Base-by-base conservation (phyloP, 2,329 filamentous ascomycete genomes). In the Trichophaea hybrida region DNA sequence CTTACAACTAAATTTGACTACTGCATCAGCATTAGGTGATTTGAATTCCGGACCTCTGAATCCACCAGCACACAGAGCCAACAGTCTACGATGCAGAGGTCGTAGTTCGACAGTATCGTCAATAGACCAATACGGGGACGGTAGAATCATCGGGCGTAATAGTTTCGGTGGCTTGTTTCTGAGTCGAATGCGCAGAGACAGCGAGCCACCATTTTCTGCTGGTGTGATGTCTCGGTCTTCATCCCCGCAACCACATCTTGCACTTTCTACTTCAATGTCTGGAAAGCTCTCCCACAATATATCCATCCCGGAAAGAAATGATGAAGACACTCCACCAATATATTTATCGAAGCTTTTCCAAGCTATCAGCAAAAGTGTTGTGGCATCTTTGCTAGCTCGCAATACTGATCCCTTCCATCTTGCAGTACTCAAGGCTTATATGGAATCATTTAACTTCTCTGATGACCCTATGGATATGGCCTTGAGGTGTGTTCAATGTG, bases 391-490 rank as follows among this genome's bases (percentile, higher is more conserved):
- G 13, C 74, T 98, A 32, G 91, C 88, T 15, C 94, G 94, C 69
- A 86, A 83, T n/a, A 80, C 81, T 1, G 91, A 98, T 68, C 74
- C 83, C 0, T 98, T 97, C 71, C 86, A 84, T 51, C 81, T 83
- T 61, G 82, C 87, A 1, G 89, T 94, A 2, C 73, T 98, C 59
- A 82, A 91, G 61, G 96, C 91, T 70, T 97, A 95, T 70, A 97
- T 97, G 85, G 83, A 91, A 57, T 85, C 85, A 17, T 97, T 97
- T 72, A 83, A 84, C 56, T 97, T 97, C 74, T 97, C 96, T 69
- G 90, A 88, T 33, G 91, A 97, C 68, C 93, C 93, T 0, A 91
- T 98, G 76, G 93, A 98, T 71, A 97, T 98, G 89, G 87, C 91
- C 1, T 84, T 97, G 64, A 63, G 64, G 64, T 65, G 57, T 33